Evolutionary conservation across 176 grass and related monocot genomes (phyloP), one percentile per base, ranked within the genome.

Genomic region (Elaeis guineensis): DNA sequence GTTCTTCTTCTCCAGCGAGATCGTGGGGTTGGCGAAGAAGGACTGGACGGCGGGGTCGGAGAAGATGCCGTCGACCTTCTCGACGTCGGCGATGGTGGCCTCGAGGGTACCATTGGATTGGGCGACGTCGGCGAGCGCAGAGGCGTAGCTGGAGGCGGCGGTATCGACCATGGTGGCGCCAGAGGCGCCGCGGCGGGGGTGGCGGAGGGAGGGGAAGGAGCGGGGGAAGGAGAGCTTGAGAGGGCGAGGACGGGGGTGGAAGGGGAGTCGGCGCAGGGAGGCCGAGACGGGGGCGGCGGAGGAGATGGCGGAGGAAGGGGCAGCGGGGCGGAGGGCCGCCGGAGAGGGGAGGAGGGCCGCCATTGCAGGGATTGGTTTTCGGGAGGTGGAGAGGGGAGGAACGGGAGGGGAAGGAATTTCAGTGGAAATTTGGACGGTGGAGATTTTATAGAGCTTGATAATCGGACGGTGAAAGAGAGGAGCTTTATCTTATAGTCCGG

Each of bases 11-110:
- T 87, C 83, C 44, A 29, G 51, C 25, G 71, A 50, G 17, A 96
- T 77, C 5, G 86, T 90, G 8, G 83, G 86, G 78, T 90, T 90
- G 75, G 77, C 70, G 72, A 96, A 96, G 83, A 87, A 96, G 80
- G 79, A 79, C 15, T 71, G 56, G 58, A 85, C 70, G 63, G 77
- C 58, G 25, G 83, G 79, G 28, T 95, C 90, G 3, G 72, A 26
- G 72, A 95, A 90, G 53, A 90, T 52, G 50, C 63, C 56, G 49
- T 89, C 73, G 17, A 90, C 55, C 73, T 95, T 95, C 77, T 95
- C 86, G 2, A 90, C 17, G 78, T 97, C 87, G 0, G 81, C 4
- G 9, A 83, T 67, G 51, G 93, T 88, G 51, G 52, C 3, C 0
- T 95, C 82, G 17, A 95, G 82, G 65, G 49, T 73, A n/a, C 61